Evolutionary conservation across 2,329 filamentous ascomycete genomes (phyloP).

Genomic region (Trichophyton simii): DNA sequence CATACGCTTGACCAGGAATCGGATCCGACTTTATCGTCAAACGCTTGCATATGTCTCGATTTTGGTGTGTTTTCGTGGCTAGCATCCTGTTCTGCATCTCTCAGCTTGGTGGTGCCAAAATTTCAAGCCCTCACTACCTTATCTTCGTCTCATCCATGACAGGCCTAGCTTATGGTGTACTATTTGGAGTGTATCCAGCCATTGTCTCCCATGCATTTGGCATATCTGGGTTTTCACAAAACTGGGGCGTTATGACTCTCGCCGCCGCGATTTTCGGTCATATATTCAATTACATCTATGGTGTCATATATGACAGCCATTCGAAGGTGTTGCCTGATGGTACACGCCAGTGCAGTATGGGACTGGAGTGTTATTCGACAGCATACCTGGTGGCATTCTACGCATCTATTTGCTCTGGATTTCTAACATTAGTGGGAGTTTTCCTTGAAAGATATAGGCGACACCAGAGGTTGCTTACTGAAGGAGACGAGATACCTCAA

Average conservation of each 20-base stretch:
- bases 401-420: constrained; percentile 56
- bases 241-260: constrained; percentile 92
- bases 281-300: constrained; percentile 86
- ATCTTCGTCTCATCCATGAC: constrained; percentile 69
- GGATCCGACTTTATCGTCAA: constrained; percentile 86
- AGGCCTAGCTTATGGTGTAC: constrained; percentile 79
- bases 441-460: constrained; percentile 27
- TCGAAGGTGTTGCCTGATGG: constrained; percentile 56
- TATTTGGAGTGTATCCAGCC: constrained; percentile 89
- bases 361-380: constrained; percentile 63
- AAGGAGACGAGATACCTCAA: constrained; percentile 6
- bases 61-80: constrained; percentile 80
- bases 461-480: constrained; percentile 17
- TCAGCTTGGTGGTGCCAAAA: constrained; percentile 61
- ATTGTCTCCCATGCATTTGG: constrained; percentile 85
- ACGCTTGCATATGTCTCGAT: constrained; percentile 62
- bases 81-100: constrained; percentile 65
- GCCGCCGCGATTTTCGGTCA: constrained; percentile 80
- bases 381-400: constrained; percentile 71
- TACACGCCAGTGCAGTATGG: constrained; percentile 62
- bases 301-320: constrained; percentile 68
- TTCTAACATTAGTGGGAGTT: constrained; percentile 50
- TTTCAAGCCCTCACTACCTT: constrained; percentile 65
- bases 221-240: constrained; percentile 75
- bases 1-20: constrained; percentile 44